Percentiles rank a stretch among this genome's conserved stretches.
Evolutionary conservation across 2,329 filamentous ascomycete genomes (phyloP).

Genomic region (Fusarium sp.): DNA sequence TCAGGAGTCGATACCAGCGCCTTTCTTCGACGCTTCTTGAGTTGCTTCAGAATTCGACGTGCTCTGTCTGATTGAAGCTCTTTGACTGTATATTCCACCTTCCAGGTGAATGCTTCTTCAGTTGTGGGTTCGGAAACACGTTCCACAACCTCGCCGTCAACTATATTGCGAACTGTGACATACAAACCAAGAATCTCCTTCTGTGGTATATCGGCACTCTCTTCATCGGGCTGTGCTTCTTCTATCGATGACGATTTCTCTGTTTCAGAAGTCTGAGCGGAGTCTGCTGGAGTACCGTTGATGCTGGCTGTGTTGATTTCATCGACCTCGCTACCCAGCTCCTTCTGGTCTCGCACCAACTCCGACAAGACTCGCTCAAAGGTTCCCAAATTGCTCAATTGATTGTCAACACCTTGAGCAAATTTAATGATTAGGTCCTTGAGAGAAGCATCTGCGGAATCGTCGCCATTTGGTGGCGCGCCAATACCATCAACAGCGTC

Average conservation of each 20-base stretch:
- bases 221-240: not conserved
- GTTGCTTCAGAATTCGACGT: constrained; percentile 65
- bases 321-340: constrained; percentile 26
- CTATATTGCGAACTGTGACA: constrained; percentile 77
- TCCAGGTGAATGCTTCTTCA: constrained; percentile 63
- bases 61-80: constrained; percentile 66
- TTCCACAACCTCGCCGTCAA: constrained; percentile 73
- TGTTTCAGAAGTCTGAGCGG: not conserved
- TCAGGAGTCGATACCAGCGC: constrained; percentile 58
- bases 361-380: constrained; percentile 66
- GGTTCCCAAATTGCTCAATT: constrained; percentile 56
- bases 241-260: not conserved
- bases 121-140: constrained; percentile 63
- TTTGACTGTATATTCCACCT: constrained; percentile 80
- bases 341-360: constrained; percentile 56
- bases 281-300: not conserved
- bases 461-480: not conserved
- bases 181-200: constrained; percentile 70
- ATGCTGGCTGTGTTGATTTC: constrained; percentile 3
- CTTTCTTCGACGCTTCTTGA: constrained; percentile 67
- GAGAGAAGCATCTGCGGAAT: constrained; percentile 47
- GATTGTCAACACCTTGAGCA: constrained; percentile 60
- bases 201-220: not conserved
- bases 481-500: not conserved
- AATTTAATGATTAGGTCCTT: constrained; percentile 66